These are phyloP conservation scores for Vitis hybrid DNA, from an alignment of 177 flowering plant species.

Conservation along the genomic window DNA sequence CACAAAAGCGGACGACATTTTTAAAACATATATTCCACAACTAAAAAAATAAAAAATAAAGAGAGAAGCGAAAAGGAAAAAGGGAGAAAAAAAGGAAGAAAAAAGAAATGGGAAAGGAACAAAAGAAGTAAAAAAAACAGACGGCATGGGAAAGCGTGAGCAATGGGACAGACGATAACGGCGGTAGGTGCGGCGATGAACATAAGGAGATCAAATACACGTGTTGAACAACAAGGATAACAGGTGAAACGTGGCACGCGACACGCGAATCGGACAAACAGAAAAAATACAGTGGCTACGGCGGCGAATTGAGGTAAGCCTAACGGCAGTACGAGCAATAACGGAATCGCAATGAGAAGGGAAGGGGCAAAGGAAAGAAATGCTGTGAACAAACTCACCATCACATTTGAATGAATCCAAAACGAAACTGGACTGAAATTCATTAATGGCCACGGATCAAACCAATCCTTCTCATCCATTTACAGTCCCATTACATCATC, in stretches of 20 bases:
- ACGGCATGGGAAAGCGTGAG: background rate
- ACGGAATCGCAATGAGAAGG: background rate
- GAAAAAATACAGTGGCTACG: background rate
- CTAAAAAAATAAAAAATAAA: background rate
- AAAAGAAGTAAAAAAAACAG: background rate
- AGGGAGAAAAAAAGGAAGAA: background rate
- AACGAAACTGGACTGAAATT: conserved; percentile 34
- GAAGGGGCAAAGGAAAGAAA: background rate
- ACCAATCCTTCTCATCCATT: conserved; percentile 23
- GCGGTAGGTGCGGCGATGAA: background rate
- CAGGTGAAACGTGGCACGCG: background rate
- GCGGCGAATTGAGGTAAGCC: conserved; percentile 12
- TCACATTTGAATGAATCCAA: conserved; percentile 9
- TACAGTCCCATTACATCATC: conserved; percentile 33
- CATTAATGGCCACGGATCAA: conserved; percentile 34
- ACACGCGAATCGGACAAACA: background rate
- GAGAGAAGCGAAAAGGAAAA: background rate
- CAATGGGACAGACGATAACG: background rate
- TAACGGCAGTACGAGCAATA: conserved; percentile 8
- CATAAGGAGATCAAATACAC: background rate
- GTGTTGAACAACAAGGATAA: background rate
- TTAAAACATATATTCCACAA: background rate
- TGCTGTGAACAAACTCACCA: conserved; percentile 17
- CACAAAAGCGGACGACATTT: background rate
- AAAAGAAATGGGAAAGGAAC: no score